These are phyloP conservation scores for Candida gigantensis DNA, from an alignment of 1,139 yeast genomes.

Conservation along the genomic window DNA sequence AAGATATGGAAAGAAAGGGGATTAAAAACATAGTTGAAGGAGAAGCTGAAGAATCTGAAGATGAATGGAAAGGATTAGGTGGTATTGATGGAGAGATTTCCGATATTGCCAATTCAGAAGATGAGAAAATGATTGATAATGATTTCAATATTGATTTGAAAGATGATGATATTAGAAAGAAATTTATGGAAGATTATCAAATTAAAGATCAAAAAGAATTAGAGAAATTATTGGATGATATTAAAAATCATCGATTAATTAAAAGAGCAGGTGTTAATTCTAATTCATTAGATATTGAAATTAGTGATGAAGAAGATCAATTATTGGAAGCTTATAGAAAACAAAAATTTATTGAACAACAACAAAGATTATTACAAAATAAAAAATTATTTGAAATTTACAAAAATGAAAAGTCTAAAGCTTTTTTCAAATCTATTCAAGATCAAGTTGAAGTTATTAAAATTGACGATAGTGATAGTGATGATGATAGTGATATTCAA, in stretches of 20 bases:
- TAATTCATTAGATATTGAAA: constrained; percentile 61
- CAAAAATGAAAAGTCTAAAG: constrained; percentile 60
- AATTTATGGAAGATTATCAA: constrained; percentile 67
- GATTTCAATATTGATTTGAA: constrained; percentile 58
- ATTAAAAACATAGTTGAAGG: constrained; percentile 62
- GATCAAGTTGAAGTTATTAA: constrained; percentile 35
- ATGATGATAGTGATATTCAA: constrained; percentile 17
- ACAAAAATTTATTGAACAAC: constrained; percentile 57
- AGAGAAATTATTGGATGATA: constrained; percentile 75
- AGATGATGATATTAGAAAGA: constrained; percentile 59
- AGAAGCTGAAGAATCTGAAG: constrained; percentile 96
- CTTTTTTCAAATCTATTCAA: constrained; percentile 73
- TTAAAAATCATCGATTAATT: constrained; percentile 78
- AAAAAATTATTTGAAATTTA: constrained; percentile 49
- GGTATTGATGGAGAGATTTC: constrained; percentile 75
- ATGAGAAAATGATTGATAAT: constrained; percentile 83
- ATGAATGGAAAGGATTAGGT: constrained; percentile 92
- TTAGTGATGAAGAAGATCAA: constrained; percentile 67
- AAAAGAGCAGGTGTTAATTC: constrained; percentile 47
- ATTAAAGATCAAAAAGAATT: constrained; percentile 70
- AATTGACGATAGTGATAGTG: constrained; percentile 32
- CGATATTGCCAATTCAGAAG: constrained; percentile 71
- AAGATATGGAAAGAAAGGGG: constrained; percentile 54
- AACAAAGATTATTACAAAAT: constrained; percentile 54
- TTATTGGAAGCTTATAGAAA: constrained; percentile 52